Conservation (phyloP, 352 stramenopile species). For the Lagenidium giganteum region DNA sequence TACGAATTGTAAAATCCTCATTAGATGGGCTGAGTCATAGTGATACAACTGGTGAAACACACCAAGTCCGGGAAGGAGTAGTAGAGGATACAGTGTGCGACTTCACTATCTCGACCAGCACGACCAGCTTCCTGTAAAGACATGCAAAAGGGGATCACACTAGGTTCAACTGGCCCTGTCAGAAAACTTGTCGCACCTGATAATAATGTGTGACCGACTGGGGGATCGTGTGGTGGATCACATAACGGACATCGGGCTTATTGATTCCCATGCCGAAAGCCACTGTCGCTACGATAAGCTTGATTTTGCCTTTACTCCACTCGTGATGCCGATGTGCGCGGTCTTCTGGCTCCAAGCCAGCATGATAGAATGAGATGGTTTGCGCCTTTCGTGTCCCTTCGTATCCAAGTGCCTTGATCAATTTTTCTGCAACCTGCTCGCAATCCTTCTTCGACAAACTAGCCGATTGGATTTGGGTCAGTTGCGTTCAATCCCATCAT, state of each 20-base stretch:
- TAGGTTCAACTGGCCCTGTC: not conserved
- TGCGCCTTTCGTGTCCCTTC: slow-evolving; percentile 59
- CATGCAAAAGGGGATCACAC: not conserved
- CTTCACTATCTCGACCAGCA: slow-evolving; percentile 76
- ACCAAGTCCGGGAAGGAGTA: slow-evolving; percentile 84
- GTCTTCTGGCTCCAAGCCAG: slow-evolving; percentile 67
- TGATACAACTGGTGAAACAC: slow-evolving; percentile 4
- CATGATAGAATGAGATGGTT: slow-evolving; percentile 84
- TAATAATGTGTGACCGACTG: slow-evolving; percentile 90
- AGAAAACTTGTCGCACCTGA: slow-evolving; percentile 37
- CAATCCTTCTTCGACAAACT: slow-evolving; percentile 88
- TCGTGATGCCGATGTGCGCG: slow-evolving; percentile 76
- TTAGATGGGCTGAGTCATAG: not conserved
- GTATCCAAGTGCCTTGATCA: slow-evolving; percentile 76
- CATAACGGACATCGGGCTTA: slow-evolving; percentile 85
- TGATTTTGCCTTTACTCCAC: slow-evolving; percentile 88
- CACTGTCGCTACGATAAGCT: slow-evolving; percentile 85
- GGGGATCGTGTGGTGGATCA: slow-evolving; percentile 86
- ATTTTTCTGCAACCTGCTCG: slow-evolving; percentile 72
- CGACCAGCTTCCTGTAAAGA: slow-evolving; percentile 66
- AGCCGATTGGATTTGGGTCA: not conserved
- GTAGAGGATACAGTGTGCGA: slow-evolving; percentile 83
- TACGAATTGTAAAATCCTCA: slow-evolving; percentile 7
- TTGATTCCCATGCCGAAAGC: slow-evolving; percentile 90
- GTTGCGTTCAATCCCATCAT: not conserved